These are phyloP conservation scores for Tetraselmis chui DNA, from an alignment of 139 green algal genomes.

Conservation along the genomic window DNA sequence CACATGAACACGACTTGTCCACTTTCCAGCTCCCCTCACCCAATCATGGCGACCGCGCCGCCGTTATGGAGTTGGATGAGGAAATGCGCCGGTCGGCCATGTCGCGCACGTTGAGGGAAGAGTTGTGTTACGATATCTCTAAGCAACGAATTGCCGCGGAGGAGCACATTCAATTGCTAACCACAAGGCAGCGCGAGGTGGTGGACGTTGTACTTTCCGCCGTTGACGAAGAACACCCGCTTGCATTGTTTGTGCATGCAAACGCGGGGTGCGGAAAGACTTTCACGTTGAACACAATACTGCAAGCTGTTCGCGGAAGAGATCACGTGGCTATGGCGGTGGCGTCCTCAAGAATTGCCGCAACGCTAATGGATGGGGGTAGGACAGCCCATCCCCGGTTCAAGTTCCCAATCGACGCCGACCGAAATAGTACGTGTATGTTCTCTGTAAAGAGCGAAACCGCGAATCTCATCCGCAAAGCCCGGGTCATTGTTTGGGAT, in stretches of 20 bases:
- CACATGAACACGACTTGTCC: no score
- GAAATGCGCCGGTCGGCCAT: no score
- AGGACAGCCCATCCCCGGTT: not conserved
- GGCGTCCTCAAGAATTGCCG: not conserved
- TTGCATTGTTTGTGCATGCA: not conserved
- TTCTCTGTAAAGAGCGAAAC: not conserved
- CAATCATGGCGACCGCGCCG: no score
- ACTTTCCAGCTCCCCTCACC: no score
- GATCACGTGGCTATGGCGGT: not conserved
- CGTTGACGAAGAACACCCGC: not conserved
- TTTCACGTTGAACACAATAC: not conserved
- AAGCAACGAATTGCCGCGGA: not conserved
- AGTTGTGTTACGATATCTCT: not conserved
- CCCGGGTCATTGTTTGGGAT: not conserved
- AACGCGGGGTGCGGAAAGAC: not conserved
- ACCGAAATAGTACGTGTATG: not conserved
- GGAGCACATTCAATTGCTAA: not conserved
- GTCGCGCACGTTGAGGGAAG: not conserved
- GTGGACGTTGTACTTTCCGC: not conserved
- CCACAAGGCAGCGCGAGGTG: not conserved
- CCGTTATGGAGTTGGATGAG: no score
- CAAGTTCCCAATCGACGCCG: not conserved
- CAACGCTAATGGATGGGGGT: not conserved
- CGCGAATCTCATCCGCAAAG: not conserved
- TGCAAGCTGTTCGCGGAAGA: not conserved